Evolutionary conservation across 176 grass and related monocot genomes (phyloP), one percentile per base, ranked within the genome.

Genomic region (Poa annua): DNA sequence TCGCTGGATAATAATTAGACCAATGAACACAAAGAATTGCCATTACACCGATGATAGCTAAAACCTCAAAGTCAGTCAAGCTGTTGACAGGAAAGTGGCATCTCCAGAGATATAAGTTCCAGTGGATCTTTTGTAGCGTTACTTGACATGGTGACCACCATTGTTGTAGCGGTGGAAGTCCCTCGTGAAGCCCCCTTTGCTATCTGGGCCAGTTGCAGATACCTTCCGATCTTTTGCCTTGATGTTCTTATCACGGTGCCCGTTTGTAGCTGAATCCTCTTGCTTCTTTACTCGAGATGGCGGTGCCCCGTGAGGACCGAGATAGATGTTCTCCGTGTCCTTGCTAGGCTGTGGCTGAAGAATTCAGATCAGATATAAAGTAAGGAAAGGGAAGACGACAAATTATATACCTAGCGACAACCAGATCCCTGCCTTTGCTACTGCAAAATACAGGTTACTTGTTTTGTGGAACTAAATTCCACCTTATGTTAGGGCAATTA

Each of bases 221-320:
- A 77, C 83, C 79, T 92, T 94, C 20, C 57, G 63, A 76, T 92
- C 90, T 77, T 75, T 92, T 24, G 41, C 69, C 73, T 94, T 97
- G 64, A 66, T 10, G 72, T 87, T 87, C 85, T 92, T 97, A 8
- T 87, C 87, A 10, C 86, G 87, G 63, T 64, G 71, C 61, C 88
- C 86, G 45, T 45, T 59, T 51, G 80, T 75, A 42, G 80, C 52
- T 15, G 34, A 53, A 48, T 84, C 71, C n/a, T 83, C 95, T 88
- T 87, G 82, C 76, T 89, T 91, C 88, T 97, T 97, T 4, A 68
- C 84, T 82, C 84, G 84, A 59, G 89, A 85, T 76, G 88, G 90
- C 1, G 92, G 88, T 55, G 92, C 95, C 5, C 95, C 90, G 86
- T 97, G 95, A 44, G 95, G 95, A 74, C 92, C 95, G 22, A 97